phyloP scores from a whole-genome alignment of 176 grass and related monocot genomes.

The Eragrostis curvula region DNA sequence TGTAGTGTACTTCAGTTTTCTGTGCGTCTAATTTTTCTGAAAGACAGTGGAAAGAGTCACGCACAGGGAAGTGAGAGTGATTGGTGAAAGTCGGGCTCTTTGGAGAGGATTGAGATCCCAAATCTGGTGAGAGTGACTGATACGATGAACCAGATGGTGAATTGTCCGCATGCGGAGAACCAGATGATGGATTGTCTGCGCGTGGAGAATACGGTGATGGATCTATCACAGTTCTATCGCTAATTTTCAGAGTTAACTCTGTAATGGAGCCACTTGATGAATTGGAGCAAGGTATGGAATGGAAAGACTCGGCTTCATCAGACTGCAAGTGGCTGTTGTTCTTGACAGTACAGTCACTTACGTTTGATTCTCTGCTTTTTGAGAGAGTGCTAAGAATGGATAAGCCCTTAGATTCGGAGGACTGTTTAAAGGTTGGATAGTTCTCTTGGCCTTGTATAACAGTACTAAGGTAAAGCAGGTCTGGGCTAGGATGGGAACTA shows the following conservation, averaged over 20 bases:
- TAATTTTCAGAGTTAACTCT: constrained; percentile 25
- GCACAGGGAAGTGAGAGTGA: neutral
- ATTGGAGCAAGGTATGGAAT: constrained; percentile 42
- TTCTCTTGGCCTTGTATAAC: constrained; percentile 52
- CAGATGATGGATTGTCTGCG: constrained; percentile 17
- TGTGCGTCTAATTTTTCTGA: constrained; percentile 5
- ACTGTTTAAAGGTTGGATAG: constrained; percentile 5
- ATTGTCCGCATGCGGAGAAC: no score
- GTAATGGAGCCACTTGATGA: constrained; percentile 29
- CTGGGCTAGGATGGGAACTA: constrained; percentile 76
- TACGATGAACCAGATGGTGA: constrained; percentile 47
- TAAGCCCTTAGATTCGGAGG: constrained; percentile 32
- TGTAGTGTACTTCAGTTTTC: constrained; percentile 4
- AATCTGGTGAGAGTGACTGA: constrained; percentile 45
- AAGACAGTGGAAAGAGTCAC: neutral
- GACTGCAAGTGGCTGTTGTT: constrained; percentile 29
- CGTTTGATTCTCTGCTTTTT: constrained; percentile 15
- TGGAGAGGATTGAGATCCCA: constrained; percentile 5
- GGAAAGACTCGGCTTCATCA: constrained; percentile 71
- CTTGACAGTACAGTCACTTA: constrained; percentile 16
- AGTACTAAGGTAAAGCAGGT: constrained; percentile 64
- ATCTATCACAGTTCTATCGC: neutral
- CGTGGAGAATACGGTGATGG: constrained; percentile 4
- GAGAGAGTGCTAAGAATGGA: constrained; percentile 28
- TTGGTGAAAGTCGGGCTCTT: neutral